Evolutionary conservation across 2,329 filamentous ascomycete species (phyloP), one percentile per base, ranked within the genome.

Genomic region (Macroventuria anomochaeta): DNA sequence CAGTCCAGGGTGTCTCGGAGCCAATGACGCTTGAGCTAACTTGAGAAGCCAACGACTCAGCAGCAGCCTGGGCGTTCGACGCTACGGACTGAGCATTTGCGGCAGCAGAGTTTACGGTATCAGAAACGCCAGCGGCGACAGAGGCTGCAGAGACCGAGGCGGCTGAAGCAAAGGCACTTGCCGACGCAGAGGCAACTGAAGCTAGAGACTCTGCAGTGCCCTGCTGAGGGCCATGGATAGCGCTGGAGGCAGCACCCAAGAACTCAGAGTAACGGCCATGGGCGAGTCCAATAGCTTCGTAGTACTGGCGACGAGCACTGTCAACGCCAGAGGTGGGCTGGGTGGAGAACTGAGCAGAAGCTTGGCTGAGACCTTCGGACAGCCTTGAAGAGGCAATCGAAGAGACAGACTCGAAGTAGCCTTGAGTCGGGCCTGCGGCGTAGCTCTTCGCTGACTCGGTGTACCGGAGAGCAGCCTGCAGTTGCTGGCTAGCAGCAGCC

Each of bases 211-310:
- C 69, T 1, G 72, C 40, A 3, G 64, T 68, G 7, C 70, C 70
- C 51, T 73, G 70, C 23, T 72, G 58, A 31, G 78, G 74, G 46
- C 81, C 81, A 49, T 85, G 87, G 33, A 91, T 79, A 17, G 87
- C 89, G 29, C 83, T 85, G 8, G 88, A 91, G 7, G 89, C 90
- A 4, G 87, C 86, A 11, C 81, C 81, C 2, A 95, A 61, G 66
- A 95, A 93, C 42, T 88, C 87, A 5, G 87, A 86, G 72, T 95
- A 95, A 31, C 88, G 85, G 36, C 87, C 90, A 65, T 96, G 88
- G 0, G 91, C 91, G 37, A 91, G 74, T 23, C 91, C 91, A 20
- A 95, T 75, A 10, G 88, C 90, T 59, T 91, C 88, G 63, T 91
- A 93, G 73, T 93, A 93, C 52, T 88, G 77, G 81, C 87, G 69